These are phyloP conservation scores for Mortierella sp. DNA, from an alignment of 371 early-diverging fungal genomes.

Conservation along the genomic window DNA sequence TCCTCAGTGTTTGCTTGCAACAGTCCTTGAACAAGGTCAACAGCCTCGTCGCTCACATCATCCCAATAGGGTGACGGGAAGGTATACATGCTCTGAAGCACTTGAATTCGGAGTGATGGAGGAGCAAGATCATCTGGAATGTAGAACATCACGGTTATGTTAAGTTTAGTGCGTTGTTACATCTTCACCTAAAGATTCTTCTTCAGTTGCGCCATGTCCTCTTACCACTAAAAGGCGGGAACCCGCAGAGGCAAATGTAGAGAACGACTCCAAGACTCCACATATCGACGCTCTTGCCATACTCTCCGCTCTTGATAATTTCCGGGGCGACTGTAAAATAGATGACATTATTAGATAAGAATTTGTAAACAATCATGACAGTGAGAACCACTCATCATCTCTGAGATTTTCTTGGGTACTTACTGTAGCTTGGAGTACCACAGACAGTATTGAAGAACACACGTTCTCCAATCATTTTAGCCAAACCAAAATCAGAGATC, in stretches of 20 bases:
- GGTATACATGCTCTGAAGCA: slow-evolving; percentile 78
- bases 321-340: slow-evolving; percentile 87
- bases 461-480: slow-evolving; percentile 77
- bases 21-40: slow-evolving; percentile 65
- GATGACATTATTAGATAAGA: neutral
- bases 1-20: slow-evolving; percentile 62
- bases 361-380: neutral
- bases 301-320: slow-evolving; percentile 79
- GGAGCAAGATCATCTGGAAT: slow-evolving; percentile 59
- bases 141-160: too few relatives aligned
- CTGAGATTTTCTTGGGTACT: slow-evolving; percentile 1
- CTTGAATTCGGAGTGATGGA: slow-evolving; percentile 72
- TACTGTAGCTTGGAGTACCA: slow-evolving; percentile 97
- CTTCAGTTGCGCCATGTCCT: neutral
- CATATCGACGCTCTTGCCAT: slow-evolving; percentile 92
- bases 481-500: slow-evolving; percentile 95
- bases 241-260: slow-evolving; percentile 96
- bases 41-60: slow-evolving; percentile 77
- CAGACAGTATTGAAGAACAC: slow-evolving; percentile 84
- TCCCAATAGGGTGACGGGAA: slow-evolving; percentile 91
- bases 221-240: slow-evolving; percentile 90
- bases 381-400: neutral
- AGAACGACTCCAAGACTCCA: slow-evolving; percentile 99
- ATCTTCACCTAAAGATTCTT: neutral
- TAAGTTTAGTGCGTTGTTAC: too few relatives aligned